phyloP scores from a whole-genome alignment of 495 filamentous ascomycete genomes.

The Tuber magnatum region DNA sequence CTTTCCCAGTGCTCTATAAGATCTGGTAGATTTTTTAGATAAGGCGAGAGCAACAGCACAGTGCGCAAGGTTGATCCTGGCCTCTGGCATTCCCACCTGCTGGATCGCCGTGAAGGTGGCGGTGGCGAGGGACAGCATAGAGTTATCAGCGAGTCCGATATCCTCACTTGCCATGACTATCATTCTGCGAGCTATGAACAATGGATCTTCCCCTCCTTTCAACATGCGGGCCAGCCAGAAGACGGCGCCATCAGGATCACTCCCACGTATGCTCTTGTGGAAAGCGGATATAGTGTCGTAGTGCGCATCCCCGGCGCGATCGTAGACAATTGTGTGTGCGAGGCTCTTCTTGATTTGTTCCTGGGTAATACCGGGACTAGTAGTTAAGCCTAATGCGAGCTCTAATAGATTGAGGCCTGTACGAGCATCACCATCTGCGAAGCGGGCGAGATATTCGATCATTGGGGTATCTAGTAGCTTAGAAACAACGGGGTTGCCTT shows the following conservation, averaged over 20 bases:
- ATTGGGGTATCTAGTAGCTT: conserved; percentile 69
- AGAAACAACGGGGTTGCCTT: conserved; percentile 42
- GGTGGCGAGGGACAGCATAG: conserved; percentile 72
- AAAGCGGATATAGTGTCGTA: conserved; percentile 95
- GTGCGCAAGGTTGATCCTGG: conserved; percentile 85
- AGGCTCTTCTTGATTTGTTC: conserved; percentile 68
- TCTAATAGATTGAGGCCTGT: conserved; percentile 90
- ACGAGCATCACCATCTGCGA: conserved; percentile 84
- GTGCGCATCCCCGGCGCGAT: conserved; percentile 89
- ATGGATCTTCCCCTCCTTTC: conserved; percentile 86
- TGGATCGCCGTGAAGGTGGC: conserved; percentile 77
- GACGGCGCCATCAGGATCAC: conserved; percentile 73
- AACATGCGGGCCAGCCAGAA: conserved; percentile 96
- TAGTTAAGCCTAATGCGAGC: conserved; percentile 59
- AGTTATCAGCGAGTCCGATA: conserved; percentile 81
- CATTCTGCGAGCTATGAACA: conserved; percentile 85
- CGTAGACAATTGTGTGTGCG: conserved; percentile 88
- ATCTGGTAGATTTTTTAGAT: conserved; percentile 75
- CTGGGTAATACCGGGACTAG: conserved; percentile 47
- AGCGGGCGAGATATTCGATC: conserved; percentile 69
- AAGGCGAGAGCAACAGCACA: conserved; percentile 73
- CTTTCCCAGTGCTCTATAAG: conserved; percentile 75
- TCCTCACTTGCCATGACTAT: conserved; percentile 52
- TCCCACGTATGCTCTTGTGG: conserved; percentile 89
- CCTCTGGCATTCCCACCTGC: conserved; percentile 89